Conservation (phyloP, 1,284 basidiomycete species). For the Cryptococcus depauperatus region DNA sequence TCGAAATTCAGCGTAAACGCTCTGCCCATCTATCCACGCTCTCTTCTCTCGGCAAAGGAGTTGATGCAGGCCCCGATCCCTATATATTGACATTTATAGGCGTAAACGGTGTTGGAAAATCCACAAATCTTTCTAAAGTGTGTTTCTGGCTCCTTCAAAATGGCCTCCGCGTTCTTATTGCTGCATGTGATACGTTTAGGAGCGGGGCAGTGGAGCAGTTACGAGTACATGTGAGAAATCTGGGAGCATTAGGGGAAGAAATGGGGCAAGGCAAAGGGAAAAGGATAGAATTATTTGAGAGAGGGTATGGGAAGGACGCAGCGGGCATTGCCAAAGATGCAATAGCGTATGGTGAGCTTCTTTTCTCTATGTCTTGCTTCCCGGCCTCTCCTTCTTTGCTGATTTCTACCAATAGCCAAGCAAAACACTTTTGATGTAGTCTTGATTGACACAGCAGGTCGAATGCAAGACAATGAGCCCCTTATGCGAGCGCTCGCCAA, state of each 20-base stretch:
- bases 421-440: slow-evolving; percentile 89
- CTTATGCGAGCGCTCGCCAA: slow-evolving; percentile 97
- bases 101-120: slow-evolving; percentile 99
- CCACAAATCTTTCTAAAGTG: slow-evolving; percentile 95
- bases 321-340: slow-evolving; percentile 96
- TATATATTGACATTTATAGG: slow-evolving; percentile 96
- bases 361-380: background rate
- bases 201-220: slow-evolving; percentile 97
- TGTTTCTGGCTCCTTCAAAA: slow-evolving; percentile 99
- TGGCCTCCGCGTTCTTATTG: slow-evolving; percentile 83
- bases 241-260: slow-evolving; percentile 73
- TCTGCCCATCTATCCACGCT: slow-evolving; percentile 24
- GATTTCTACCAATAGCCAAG: slow-evolving; percentile 51
- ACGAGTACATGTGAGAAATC: slow-evolving; percentile 89
- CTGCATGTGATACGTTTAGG: slow-evolving; percentile 97
- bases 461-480: slow-evolving; percentile 98
- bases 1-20: slow-evolving; percentile 54
- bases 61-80: slow-evolving; percentile 54
- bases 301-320: slow-evolving; percentile 96
- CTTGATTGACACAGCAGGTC: slow-evolving; percentile 90
- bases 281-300: slow-evolving; percentile 83
- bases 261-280: slow-evolving; percentile 47
- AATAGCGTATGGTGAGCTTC: slow-evolving; percentile 65
- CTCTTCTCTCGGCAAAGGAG: slow-evolving; percentile 56
- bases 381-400: too few relatives aligned